Percentiles rank a stretch among this genome's conserved stretches.
Evolutionary conservation across 2,329 filamentous ascomycete species (phyloP).

Genomic region (Graphilbum sp.): DNA sequence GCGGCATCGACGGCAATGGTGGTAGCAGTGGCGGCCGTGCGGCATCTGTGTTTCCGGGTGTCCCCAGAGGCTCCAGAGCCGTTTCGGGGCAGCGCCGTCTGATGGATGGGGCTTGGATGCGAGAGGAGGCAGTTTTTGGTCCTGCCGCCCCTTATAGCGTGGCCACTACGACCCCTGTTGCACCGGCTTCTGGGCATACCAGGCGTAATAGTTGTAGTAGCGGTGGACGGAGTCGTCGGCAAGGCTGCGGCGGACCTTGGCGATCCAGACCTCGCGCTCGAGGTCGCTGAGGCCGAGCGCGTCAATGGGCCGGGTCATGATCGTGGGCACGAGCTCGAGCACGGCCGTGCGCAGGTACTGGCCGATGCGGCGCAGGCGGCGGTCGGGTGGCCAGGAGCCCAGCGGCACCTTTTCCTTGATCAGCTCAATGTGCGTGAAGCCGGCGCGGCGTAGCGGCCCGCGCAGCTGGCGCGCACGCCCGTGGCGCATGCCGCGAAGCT

Average conservation of each 20-base stretch:
- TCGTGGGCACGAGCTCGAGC: conserved; percentile 18
- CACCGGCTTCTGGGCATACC: conserved; percentile 23
- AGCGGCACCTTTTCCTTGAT: conserved; percentile 26
- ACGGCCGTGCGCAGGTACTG: conserved; percentile 21
- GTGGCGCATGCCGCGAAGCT: conserved; percentile 19
- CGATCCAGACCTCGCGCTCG: conserved; percentile 16
- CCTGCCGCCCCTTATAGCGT: too few species aligned
- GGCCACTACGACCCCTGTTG: too few species aligned
- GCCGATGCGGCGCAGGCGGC: conserved; percentile 21
- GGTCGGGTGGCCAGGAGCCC: conserved; percentile 25
- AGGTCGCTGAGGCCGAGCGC: conserved; percentile 17
- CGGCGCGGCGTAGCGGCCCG: conserved; percentile 19
- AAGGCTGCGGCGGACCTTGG: conserved; percentile 17
- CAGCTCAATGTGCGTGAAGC: conserved; percentile 24
- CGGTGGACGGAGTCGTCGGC: conserved; percentile 19
- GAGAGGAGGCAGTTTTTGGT: too few species aligned
- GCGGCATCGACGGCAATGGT: too few species aligned
- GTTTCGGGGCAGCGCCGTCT: too few species aligned
- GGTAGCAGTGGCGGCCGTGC: too few species aligned
- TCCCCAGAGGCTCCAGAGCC: too few species aligned
- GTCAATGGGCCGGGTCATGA: conserved; percentile 20
- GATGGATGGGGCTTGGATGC: too few species aligned
- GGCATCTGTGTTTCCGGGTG: too few species aligned
- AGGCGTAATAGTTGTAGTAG: conserved; percentile 23
- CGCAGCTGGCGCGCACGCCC: conserved; percentile 16